Evolutionary conservation across 805 yeast genomes (phyloP).

Genomic region (Lipomyces spencermartinsiae): DNA sequence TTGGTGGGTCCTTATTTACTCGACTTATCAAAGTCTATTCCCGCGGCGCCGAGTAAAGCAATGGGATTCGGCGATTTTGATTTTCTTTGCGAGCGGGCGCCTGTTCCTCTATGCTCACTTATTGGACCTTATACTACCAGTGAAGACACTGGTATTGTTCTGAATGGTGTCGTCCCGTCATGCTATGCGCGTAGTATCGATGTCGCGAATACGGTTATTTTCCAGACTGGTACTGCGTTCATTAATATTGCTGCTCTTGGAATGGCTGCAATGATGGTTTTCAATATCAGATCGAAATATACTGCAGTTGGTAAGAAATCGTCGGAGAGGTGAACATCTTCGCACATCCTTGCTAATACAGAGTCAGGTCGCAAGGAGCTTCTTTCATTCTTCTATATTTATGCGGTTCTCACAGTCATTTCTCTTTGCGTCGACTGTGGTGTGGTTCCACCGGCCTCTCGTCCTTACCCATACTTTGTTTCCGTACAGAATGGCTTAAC

Average conservation of each 20-base stretch:
- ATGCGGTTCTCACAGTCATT: constrained; percentile 62
- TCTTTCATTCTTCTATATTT: constrained; percentile 70
- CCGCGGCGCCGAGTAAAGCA: constrained; percentile 7
- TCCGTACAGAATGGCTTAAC: constrained; percentile 78
- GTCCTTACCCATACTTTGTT: constrained; percentile 79
- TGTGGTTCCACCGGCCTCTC: constrained; percentile 84
- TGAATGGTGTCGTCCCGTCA: constrained; percentile 69
- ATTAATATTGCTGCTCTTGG: constrained; percentile 77
- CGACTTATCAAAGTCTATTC: neutral
- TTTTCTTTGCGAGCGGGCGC: constrained; percentile 65
- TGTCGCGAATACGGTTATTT: constrained; percentile 88
- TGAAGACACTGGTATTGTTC: constrained; percentile 37
- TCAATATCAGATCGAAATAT: constrained; percentile 79
- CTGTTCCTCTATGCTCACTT: constrained; percentile 82
- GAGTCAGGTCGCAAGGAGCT: constrained; percentile 73
- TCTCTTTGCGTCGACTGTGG: constrained; percentile 89
- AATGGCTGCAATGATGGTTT: constrained; percentile 70
- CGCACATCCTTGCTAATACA: neutral
- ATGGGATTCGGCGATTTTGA: constrained; percentile 76
- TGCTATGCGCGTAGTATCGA: constrained; percentile 89
- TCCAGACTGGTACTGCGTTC: constrained; percentile 86
- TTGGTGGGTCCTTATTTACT: neutral
- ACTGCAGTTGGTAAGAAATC: constrained; percentile 74
- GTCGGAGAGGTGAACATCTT: neutral
- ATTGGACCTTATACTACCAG: constrained; percentile 57